Conservation (phyloP, 2,329 filamentous ascomycete genomes). For the Xylariaceae sp. region DNA sequence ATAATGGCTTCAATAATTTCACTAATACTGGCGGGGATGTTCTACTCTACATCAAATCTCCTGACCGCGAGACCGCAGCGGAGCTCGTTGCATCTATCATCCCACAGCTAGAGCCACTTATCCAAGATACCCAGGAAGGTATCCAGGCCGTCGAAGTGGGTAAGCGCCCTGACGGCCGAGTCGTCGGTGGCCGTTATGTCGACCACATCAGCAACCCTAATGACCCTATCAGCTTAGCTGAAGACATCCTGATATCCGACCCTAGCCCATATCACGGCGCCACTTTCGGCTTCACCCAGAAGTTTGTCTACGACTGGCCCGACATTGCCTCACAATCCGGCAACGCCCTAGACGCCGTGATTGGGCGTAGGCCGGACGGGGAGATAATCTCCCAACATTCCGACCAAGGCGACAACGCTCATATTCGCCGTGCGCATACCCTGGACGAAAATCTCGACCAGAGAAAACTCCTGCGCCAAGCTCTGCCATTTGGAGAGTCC, state of each 20-base stretch:
- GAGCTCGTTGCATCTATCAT: slow-evolving; percentile 14
- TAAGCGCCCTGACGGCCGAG: slow-evolving; percentile 22
- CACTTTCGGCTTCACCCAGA: slow-evolving; percentile 25
- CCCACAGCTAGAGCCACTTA: slow-evolving; percentile 2
- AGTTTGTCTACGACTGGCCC: slow-evolving; percentile 23
- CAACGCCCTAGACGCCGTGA: slow-evolving; percentile 17
- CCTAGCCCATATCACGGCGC: slow-evolving; percentile 8
- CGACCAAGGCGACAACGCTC: slow-evolving; percentile 6
- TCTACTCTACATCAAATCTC: slow-evolving; percentile 23
- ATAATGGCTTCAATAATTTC: slow-evolving; percentile 21
- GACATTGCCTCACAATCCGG: slow-evolving; percentile 23
- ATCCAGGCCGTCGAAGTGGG: slow-evolving; percentile 13
- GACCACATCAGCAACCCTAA: slow-evolving; percentile 29
- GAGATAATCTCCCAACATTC: slow-evolving; percentile 27
- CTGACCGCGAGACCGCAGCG: neutral
- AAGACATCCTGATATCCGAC: slow-evolving; percentile 20
- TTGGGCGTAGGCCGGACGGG: slow-evolving; percentile 23
- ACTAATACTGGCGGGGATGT: slow-evolving; percentile 23
- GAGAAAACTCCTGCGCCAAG: slow-evolving; percentile 25
- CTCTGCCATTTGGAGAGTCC: slow-evolving; percentile 18
- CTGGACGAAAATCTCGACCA: slow-evolving; percentile 24
- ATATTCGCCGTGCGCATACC: slow-evolving; percentile 23
- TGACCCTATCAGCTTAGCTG: slow-evolving; percentile 25
- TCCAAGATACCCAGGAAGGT: no score
- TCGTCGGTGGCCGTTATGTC: slow-evolving; percentile 27